Evolutionary conservation across 2,329 filamentous ascomycete genomes (phyloP), one percentile per base, ranked within the genome.

Genomic region (Ophiobolus disseminans): DNA sequence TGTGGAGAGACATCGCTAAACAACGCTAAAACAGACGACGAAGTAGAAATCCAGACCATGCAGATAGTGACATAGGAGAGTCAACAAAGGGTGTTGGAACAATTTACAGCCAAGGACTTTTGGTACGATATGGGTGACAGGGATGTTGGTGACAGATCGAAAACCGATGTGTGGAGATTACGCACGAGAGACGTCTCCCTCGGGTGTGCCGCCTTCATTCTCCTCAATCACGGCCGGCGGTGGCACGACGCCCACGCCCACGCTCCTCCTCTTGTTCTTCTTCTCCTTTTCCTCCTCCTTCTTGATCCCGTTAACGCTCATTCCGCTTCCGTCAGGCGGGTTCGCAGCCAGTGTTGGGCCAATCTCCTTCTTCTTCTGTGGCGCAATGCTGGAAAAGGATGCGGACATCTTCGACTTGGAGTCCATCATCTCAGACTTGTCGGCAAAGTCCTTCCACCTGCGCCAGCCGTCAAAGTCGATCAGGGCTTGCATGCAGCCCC

Each of bases 391-490:
- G 11, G 58, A 53, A 38, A 65, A 71, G 52, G 65, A 68, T 7
- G 63, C 63, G 3, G 68, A 66, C 25, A 72, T 58, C 43, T 72
- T 73, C 31, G 62, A 67, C 20, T 65, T 70, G 17, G 60, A 62
- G 43, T 70, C 63, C 67, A 60, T 63, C 35, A 63, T 67, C 26
- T 73, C 72, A 5, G 66, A 68, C 36, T 66, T 63, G 30, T 67
- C 63, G 35, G 69, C 69, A 45, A 90, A 93, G 65, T 94, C 90
- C 73, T 96, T 96, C 94, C 94, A 99, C 73, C 91, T 91, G 45
- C 92, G 85, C 94, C 94, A 99, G 53, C 94, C 94, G 71, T 97
- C 93, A 70, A 94, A 97, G 77, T 99, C 94, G 66, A 99, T 97
- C 19, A 99, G 82, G 8, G 94, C 94, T 78, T 97, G 94, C 94